Conservation (phyloP, 2,329 filamentous ascomycete genomes). For the Fusarium algeriense region DNA sequence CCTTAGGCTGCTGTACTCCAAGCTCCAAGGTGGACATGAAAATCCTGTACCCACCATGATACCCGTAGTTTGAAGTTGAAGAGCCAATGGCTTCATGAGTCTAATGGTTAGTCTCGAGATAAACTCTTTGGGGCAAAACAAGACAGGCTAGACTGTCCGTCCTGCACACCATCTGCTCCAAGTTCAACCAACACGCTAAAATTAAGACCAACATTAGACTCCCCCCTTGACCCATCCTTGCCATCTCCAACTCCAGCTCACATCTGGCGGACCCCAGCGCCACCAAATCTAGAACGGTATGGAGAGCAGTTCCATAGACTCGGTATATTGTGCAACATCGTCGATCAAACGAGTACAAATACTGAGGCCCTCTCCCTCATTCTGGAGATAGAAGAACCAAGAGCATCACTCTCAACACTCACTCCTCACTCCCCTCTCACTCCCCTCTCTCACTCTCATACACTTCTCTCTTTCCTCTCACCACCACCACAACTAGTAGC, state of each 20-base stretch:
- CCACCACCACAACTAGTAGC: conserved; percentile 7
- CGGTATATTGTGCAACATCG: conserved; percentile 12
- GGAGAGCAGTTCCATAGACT: conserved; percentile 11
- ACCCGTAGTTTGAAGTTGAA: conserved; percentile 5
- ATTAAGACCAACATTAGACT: neutral
- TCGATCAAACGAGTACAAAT: conserved; percentile 37
- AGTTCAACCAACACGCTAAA: neutral
- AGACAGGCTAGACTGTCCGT: conserved; percentile 35
- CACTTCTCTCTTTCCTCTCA: conserved; percentile 6
- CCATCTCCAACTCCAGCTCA: conserved; percentile 16
- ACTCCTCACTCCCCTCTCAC: neutral
- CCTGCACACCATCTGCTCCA: conserved; percentile 34
- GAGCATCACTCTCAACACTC: conserved; percentile 36
- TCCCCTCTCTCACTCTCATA: neutral
- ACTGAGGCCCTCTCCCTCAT: conserved; percentile 15
- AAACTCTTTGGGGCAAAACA: conserved; percentile 29
- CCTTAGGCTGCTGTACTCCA: conserved; percentile 4
- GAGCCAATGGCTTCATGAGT: conserved; percentile 16
- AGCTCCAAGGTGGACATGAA: conserved; percentile 19
- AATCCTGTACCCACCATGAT: conserved; percentile 35
- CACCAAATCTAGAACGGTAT: conserved; percentile 39
- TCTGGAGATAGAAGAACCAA: conserved; percentile 29
- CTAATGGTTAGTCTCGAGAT: conserved; percentile 22
- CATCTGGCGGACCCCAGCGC: conserved; percentile 18
- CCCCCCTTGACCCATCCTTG: conserved; percentile 18